A percentile compares a stretch with the other conserved stretches of the same genome.
phyloP scores from a whole-genome alignment of 345 rosid genomes.

The Brassica rapa region DNA sequence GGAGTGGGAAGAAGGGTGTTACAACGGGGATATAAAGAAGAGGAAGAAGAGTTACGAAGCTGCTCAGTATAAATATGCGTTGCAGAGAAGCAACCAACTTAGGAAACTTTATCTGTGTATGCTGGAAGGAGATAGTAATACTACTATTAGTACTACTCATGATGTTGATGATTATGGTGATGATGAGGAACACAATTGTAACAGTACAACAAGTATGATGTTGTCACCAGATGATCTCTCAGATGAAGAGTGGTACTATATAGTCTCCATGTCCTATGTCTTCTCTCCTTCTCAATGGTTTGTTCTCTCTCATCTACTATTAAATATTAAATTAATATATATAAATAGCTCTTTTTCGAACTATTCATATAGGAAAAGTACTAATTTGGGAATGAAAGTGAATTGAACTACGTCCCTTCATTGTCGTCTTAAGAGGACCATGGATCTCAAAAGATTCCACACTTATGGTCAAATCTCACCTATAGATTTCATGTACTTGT shows the following conservation, averaged over 20 bases:
- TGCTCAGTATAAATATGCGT: conserved; percentile 49
- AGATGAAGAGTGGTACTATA: conserved; percentile 95
- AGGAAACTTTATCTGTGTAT: conserved; percentile 66
- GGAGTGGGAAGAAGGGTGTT: conserved; percentile 88
- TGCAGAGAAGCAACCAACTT: conserved; percentile 82
- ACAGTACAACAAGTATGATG: conserved; percentile 10
- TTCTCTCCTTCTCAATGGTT: conserved; percentile 87
- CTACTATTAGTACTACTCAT: conserved; percentile 45
- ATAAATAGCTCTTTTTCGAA: background rate
- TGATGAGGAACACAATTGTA: background rate
- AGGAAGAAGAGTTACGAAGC: conserved; percentile 71
- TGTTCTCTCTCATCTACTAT: conserved; percentile 11
- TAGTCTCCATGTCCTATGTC: conserved; percentile 96
- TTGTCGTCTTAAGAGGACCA: background rate
- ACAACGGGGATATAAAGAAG: conserved; percentile 93
- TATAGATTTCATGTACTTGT: background rate
- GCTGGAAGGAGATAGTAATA: conserved; percentile 57
- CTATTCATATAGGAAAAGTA: conserved; percentile 2
- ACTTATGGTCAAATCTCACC: background rate
- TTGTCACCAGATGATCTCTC: conserved; percentile 91
- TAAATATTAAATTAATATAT: background rate
- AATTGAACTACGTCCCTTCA: background rate
- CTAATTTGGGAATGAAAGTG: background rate
- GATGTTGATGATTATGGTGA: conserved; percentile 41
- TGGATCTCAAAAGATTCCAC: background rate